Evolutionary conservation across 305 asterid genomes (phyloP).

Genomic region (Fraxinus nigra): DNA sequence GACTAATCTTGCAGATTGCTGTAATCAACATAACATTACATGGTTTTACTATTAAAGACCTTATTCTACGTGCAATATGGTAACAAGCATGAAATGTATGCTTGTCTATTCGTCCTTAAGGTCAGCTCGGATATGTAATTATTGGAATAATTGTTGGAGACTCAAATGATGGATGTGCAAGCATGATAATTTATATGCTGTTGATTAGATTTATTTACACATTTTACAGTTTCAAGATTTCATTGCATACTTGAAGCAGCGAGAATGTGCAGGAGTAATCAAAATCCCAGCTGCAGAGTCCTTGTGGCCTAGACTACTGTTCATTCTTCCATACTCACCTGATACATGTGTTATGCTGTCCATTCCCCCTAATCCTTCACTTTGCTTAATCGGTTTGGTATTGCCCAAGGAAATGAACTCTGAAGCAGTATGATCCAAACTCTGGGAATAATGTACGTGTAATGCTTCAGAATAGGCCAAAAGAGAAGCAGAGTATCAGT

Average conservation of each 20-base stretch:
- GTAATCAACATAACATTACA: neutral
- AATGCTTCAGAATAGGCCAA: neutral
- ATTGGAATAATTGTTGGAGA: too few relatives aligned
- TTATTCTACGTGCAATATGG: neutral
- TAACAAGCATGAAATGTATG: too few relatives aligned
- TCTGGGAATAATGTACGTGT: neutral
- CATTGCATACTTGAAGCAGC: slow-evolving; percentile 75
- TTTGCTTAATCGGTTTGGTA: slow-evolving; percentile 70
- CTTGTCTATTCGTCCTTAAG: too few relatives aligned
- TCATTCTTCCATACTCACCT: slow-evolving; percentile 73
- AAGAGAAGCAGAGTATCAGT: neutral
- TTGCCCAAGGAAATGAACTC: slow-evolving; percentile 77
- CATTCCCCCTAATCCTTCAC: slow-evolving; percentile 73
- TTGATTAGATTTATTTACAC: neutral
- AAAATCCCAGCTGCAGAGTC: slow-evolving; percentile 69
- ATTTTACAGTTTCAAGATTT: slow-evolving; percentile 82
- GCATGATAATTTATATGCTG: too few relatives aligned
- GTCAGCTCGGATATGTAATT: too few relatives aligned
- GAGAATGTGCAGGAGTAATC: slow-evolving; percentile 96
- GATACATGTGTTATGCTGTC: slow-evolving; percentile 70
- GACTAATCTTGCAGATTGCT: neutral
- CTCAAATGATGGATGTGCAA: too few relatives aligned
- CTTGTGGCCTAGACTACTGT: slow-evolving; percentile 84
- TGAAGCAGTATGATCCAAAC: slow-evolving; percentile 43
- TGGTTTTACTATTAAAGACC: neutral